Percentiles rank a stretch among this genome's conserved stretches.
Conservation (phyloP, 495 filamentous ascomycete genomes). For the Penicillium coffeae region DNA sequence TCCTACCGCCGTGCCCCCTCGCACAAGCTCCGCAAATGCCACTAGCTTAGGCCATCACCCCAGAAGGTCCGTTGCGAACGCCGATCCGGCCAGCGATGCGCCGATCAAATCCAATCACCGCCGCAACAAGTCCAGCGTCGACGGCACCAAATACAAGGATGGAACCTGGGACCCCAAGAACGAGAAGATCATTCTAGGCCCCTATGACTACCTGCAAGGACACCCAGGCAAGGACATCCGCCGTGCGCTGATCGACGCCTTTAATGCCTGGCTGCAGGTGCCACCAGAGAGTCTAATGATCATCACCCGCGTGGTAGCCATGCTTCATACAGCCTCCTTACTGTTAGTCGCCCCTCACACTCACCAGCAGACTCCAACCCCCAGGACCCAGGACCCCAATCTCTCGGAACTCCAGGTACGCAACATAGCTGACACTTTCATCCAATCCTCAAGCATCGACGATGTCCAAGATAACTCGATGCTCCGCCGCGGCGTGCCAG, state of each 20-base stretch:
- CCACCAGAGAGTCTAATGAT: conserved; percentile 71
- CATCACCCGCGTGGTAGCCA: conserved; percentile 83
- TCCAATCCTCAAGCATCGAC: conserved; percentile 58
- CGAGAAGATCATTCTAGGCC: conserved; percentile 75
- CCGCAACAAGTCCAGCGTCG: conserved; percentile 44
- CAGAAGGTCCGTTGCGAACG: conserved; percentile 36
- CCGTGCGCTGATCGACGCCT: conserved; percentile 78
- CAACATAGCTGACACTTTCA: not conserved
- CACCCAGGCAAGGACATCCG: conserved; percentile 93
- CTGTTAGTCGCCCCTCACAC: conserved; percentile 46
- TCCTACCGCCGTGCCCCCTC: conserved; percentile 67
- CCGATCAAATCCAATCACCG: conserved; percentile 27
- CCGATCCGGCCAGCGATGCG: conserved; percentile 48
- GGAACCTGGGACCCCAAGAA: conserved; percentile 66
- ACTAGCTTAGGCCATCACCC: conserved; percentile 22
- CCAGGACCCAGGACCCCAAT: no score
- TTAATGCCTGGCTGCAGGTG: conserved; percentile 86
- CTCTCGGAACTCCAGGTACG: not conserved
- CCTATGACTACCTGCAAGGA: conserved; percentile 80
- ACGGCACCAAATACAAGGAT: conserved; percentile 49
- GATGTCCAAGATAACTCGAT: conserved; percentile 84
- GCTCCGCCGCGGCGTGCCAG: conserved; percentile 83
- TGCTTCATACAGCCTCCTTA: conserved; percentile 91
- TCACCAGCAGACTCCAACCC: no score
- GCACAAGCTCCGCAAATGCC: conserved; percentile 63